A percentile compares a stretch with the other conserved stretches of the same genome.
Conservation (phyloP, 257 asterid species). For the Echium plantagineum region DNA sequence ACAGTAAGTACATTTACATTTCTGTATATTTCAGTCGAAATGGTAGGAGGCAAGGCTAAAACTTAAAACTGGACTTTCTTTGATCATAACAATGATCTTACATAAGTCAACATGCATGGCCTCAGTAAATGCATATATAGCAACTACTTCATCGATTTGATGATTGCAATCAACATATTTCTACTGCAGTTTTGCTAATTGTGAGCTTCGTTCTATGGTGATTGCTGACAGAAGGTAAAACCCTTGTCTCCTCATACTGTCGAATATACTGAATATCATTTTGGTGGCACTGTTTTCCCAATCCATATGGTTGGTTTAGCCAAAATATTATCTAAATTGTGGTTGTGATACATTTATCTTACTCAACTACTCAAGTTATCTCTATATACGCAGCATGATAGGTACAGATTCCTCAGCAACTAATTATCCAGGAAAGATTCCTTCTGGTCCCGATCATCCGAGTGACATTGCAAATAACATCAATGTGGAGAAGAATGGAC, state of each 20-base stretch:
- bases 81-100: no score
- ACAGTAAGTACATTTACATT: constrained; percentile 37
- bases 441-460: constrained; percentile 44
- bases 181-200: constrained; percentile 62
- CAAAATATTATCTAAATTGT: no score
- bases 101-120: no score
- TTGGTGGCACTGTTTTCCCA: not conserved
- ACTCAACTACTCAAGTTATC: constrained; percentile 9
- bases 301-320: no score
- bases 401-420: constrained; percentile 39
- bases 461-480: constrained; percentile 34
- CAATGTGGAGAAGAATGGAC: constrained; percentile 23
- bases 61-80: no score
- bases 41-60: no score
- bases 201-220: constrained; percentile 91
- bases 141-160: not conserved
- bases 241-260: constrained; percentile 1
- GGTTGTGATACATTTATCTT: no score
- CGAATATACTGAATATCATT: not conserved
- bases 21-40: not conserved
- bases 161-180: not conserved
- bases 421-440: constrained; percentile 62
- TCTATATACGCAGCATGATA: constrained; percentile 34
- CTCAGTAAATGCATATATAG: not conserved
- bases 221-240: constrained; percentile 59